Evolutionary conservation across 768 basidiomycete species (phyloP).

Genomic region (Botryobasidium botryosum): DNA sequence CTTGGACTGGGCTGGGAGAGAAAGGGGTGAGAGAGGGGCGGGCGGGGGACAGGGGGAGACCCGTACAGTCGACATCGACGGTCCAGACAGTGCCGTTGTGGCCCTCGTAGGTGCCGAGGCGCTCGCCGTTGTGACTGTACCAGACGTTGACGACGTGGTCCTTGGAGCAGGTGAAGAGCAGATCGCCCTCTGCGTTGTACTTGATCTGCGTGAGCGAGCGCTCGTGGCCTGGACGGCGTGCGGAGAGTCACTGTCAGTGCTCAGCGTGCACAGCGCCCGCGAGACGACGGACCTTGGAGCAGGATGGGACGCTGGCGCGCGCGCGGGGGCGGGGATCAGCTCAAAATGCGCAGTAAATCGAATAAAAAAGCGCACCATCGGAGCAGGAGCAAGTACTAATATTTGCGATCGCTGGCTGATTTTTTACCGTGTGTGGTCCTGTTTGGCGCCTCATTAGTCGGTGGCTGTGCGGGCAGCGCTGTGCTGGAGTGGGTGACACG

Average conservation of each 20-base stretch:
- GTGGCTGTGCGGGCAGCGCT: neutral
- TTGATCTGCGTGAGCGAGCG: slow-evolving; percentile 95
- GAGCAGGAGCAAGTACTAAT: too few relatives aligned
- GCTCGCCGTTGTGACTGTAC: slow-evolving; percentile 94
- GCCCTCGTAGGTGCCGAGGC: slow-evolving; percentile 90
- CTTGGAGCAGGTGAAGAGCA: slow-evolving; percentile 91
- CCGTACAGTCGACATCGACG: slow-evolving; percentile 85
- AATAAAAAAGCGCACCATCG: too few relatives aligned
- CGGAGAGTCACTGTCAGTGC: neutral
- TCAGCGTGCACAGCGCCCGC: neutral
- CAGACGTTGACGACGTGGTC: slow-evolving; percentile 91
- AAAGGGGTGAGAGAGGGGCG: neutral
- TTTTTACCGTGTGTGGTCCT: neutral
- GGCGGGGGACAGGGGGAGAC: neutral
- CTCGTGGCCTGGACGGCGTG: slow-evolving; percentile 57
- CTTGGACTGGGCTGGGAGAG: slow-evolving; percentile 49
- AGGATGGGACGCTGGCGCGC: slow-evolving; percentile 2
- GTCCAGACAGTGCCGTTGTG: slow-evolving; percentile 97
- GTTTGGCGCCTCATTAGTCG: too few relatives aligned
- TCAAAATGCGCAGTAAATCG: too few relatives aligned
- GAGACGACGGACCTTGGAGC: neutral
- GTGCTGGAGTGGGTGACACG: too few relatives aligned
- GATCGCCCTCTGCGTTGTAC: slow-evolving; percentile 91
- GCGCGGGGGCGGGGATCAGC: neutral
- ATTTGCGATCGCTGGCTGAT: neutral